phyloP scores from a whole-genome alignment of 495 filamentous ascomycete species.

The Penicillium steckii region DNA sequence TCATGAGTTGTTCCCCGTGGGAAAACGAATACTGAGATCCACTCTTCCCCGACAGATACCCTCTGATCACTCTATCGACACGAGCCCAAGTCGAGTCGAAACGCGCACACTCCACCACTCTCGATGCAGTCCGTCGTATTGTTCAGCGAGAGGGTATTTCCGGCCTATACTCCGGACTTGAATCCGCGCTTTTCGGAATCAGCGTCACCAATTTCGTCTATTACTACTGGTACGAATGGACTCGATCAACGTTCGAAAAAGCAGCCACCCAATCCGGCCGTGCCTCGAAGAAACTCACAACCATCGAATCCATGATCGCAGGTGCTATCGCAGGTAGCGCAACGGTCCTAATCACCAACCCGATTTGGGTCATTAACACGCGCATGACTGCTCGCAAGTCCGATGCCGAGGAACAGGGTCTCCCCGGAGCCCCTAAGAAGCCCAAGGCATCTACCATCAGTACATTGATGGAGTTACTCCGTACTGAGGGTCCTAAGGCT shows the following conservation, averaged over 20 bases:
- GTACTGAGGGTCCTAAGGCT: constrained; percentile 75
- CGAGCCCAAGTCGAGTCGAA: constrained; percentile 97
- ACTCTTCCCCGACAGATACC: constrained; percentile 60
- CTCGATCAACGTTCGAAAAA: constrained; percentile 81
- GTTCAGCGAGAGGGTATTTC: constrained; percentile 84
- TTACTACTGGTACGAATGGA: constrained; percentile 99
- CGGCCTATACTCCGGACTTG: constrained; percentile 85
- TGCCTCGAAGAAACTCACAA: constrained; percentile 78
- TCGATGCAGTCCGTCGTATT: constrained; percentile 80
- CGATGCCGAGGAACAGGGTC: constrained; percentile 49
- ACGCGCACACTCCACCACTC: constrained; percentile 77
- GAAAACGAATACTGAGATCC: constrained; percentile 13
- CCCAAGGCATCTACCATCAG: constrained; percentile 69
- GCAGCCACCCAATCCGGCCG: constrained; percentile 75
- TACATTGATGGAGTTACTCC: constrained; percentile 73
- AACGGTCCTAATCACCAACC: constrained; percentile 93
- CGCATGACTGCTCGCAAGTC: constrained; percentile 89
- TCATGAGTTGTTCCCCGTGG: not conserved
- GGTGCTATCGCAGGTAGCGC: constrained; percentile 93
- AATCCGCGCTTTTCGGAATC: constrained; percentile 94
- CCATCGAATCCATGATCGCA: constrained; percentile 87
- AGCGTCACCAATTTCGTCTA: constrained; percentile 99
- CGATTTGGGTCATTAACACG: constrained; percentile 98
- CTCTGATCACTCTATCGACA: constrained; percentile 95
- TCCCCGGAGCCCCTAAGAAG: constrained; percentile 48